phyloP scores from a whole-genome alignment of 1,284 basidiomycete genomes.

The Apiotrichum domesticum region DNA sequence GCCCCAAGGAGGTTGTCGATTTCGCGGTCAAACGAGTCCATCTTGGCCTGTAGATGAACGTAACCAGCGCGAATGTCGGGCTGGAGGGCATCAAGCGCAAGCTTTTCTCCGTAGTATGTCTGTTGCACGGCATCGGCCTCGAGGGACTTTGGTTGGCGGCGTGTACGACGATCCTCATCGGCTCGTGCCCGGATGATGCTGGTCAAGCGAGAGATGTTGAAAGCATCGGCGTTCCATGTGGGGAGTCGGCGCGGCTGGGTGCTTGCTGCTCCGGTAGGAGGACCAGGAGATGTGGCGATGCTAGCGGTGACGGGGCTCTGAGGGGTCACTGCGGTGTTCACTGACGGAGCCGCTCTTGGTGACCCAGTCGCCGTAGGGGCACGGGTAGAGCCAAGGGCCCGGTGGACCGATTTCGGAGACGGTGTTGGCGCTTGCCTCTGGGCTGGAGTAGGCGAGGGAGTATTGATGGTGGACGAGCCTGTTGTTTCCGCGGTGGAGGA shows the following conservation, averaged over 20 bases:
- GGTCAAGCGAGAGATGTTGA: constrained; percentile 40
- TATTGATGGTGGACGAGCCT: background rate
- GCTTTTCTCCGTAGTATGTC: constrained; percentile 59
- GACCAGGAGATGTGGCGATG: constrained; percentile 38
- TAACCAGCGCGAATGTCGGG: constrained; percentile 67
- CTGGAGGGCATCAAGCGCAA: constrained; percentile 58
- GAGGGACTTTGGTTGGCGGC: constrained; percentile 11
- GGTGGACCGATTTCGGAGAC: background rate
- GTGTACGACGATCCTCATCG: constrained; percentile 16
- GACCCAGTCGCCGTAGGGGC: too few relatives aligned
- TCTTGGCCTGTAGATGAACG: constrained; percentile 59
- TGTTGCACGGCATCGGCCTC: constrained; percentile 61
- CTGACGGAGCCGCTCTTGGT: too few relatives aligned
- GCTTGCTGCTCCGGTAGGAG: constrained; percentile 45
- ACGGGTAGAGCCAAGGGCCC: background rate
- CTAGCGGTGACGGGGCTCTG: constrained; percentile 2
- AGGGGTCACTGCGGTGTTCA: background rate
- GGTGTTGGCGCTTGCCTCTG: background rate
- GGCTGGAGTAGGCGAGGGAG: background rate
- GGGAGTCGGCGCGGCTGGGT: constrained; percentile 4
- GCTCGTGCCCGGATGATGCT: constrained; percentile 30
- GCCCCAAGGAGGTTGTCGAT: constrained; percentile 59
- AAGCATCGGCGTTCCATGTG: constrained; percentile 46
- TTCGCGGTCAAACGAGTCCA: constrained; percentile 67
- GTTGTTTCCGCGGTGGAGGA: background rate